A percentile compares a stretch with the other conserved stretches of the same genome.
Conservation (phyloP, 225 moss, liverwort and hornwort genomes). For the Bryum argenteum region DNA sequence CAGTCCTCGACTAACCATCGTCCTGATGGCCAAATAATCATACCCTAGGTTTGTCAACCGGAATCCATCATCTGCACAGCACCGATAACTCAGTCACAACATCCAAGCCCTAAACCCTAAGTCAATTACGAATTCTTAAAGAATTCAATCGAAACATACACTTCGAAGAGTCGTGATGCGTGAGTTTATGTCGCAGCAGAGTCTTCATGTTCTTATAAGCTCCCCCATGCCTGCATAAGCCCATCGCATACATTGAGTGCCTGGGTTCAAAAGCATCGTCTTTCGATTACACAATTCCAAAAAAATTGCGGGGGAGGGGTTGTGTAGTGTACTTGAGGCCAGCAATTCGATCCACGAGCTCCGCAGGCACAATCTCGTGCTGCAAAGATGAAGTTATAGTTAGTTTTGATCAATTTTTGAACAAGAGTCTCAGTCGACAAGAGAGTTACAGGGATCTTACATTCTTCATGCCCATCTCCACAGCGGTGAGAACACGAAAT, state of each 20-base stretch:
- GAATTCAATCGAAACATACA: slow-evolving; percentile 51
- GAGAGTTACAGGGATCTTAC: slow-evolving; percentile 35
- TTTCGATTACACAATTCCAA: background rate
- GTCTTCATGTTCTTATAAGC: slow-evolving; percentile 98
- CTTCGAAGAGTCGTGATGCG: slow-evolving; percentile 94
- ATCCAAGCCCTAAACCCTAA: background rate
- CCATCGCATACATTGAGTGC: background rate
- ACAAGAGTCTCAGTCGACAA: background rate
- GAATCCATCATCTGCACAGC: slow-evolving; percentile 85
- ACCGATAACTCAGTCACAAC: background rate
- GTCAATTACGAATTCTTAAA: background rate
- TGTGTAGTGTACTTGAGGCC: slow-evolving; percentile 67
- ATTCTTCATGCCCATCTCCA: slow-evolving; percentile 99
- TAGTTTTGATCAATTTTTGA: background rate
- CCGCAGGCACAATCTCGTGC: slow-evolving; percentile 98
- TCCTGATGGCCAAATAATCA: slow-evolving; percentile 90
- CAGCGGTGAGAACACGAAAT: slow-evolving; percentile 89
- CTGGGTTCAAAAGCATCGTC: background rate
- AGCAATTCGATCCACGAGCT: slow-evolving; percentile 97
- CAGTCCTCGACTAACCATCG: slow-evolving; percentile 95
- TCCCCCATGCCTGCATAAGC: slow-evolving; percentile 79
- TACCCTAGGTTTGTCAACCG: slow-evolving; percentile 91
- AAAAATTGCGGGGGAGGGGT: background rate
- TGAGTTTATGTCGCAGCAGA: slow-evolving; percentile 84
- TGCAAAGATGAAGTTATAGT: slow-evolving; percentile 35